A percentile compares a stretch with the other conserved stretches of the same genome.
Conservation (phyloP, 345 rosid genomes). For the Acer campestre region DNA sequence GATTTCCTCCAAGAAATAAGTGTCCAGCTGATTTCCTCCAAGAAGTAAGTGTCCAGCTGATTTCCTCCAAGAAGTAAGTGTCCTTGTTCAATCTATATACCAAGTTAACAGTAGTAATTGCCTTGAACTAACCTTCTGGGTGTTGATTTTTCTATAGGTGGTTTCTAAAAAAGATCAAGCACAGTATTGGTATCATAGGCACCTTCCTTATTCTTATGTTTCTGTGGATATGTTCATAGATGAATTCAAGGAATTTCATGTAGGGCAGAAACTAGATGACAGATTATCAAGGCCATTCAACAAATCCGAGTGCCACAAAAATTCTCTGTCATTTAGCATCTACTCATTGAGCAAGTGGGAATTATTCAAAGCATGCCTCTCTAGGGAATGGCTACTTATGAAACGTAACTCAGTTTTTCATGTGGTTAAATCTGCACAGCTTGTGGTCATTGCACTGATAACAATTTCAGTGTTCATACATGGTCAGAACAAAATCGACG, state of each 20-base stretch:
- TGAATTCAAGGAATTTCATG: conserved; percentile 40
- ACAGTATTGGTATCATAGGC: conserved; percentile 49
- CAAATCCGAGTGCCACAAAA: conserved; percentile 37
- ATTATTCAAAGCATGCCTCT: conserved; percentile 60
- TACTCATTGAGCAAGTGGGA: conserved; percentile 56
- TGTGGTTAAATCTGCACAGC: conserved; percentile 45
- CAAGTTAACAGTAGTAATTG: not conserved
- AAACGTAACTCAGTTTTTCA: conserved; percentile 47
- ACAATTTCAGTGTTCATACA: conserved; percentile 44
- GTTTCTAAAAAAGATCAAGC: conserved; percentile 69
- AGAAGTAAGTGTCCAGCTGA: conserved; percentile 58
- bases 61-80: conserved; percentile 66
- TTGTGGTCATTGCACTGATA: conserved; percentile 35
- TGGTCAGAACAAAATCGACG: conserved; percentile 36
- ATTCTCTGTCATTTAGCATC: conserved; percentile 46
- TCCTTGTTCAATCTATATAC: not conserved
- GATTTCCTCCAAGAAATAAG: conserved; percentile 75
- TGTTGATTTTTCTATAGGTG: conserved; percentile 30
- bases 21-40: conserved; percentile 49
- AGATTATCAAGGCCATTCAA: conserved; percentile 48
- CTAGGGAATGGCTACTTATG: conserved; percentile 68
- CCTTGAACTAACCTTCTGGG: not conserved
- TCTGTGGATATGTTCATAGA: conserved; percentile 41
- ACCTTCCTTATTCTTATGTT: conserved; percentile 44
- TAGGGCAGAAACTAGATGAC: conserved; percentile 37